A percentile compares a stretch with the other conserved stretches of the same genome.
These are phyloP conservation scores for Plantago rigida DNA, from an alignment of 305 asterid species.

Conservation along the genomic window DNA sequence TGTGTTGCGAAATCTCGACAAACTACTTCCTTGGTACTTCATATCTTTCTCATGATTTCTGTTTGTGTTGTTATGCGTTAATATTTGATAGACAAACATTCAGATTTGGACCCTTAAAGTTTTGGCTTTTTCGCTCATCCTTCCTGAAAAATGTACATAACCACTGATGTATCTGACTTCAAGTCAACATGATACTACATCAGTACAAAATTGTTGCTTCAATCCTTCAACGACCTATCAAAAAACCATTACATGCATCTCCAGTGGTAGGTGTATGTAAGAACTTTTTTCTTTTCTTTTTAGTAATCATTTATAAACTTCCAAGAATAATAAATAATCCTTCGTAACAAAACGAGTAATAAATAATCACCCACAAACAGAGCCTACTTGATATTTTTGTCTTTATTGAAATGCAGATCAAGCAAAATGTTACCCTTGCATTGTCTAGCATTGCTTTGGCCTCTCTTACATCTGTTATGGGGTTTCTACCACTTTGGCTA, in stretches of 20 bases:
- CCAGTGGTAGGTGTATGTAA: no score
- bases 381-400: no score
- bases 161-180: no score
- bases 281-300: no score
- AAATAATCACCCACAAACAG: neutral
- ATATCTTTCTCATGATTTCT: constrained; percentile 5
- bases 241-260: no score
- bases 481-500: constrained; percentile 86
- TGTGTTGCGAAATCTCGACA: constrained; percentile 80
- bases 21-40: constrained; percentile 71
- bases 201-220: no score
- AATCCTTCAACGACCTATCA: no score
- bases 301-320: no score
- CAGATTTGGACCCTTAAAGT: neutral
- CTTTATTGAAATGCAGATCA: constrained; percentile 43
- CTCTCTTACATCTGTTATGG: constrained; percentile 84
- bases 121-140: neutral
- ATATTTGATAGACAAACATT: neutral
- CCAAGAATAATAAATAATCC: no score
- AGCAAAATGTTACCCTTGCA: constrained; percentile 89
- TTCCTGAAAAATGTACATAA: neutral
- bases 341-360: no score
- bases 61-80: no score
- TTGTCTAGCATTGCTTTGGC: constrained; percentile 82
- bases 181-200: no score